These are phyloP conservation scores for Dovyalis caffra DNA, from an alignment of 345 rosid species.

Conservation along the genomic window DNA sequence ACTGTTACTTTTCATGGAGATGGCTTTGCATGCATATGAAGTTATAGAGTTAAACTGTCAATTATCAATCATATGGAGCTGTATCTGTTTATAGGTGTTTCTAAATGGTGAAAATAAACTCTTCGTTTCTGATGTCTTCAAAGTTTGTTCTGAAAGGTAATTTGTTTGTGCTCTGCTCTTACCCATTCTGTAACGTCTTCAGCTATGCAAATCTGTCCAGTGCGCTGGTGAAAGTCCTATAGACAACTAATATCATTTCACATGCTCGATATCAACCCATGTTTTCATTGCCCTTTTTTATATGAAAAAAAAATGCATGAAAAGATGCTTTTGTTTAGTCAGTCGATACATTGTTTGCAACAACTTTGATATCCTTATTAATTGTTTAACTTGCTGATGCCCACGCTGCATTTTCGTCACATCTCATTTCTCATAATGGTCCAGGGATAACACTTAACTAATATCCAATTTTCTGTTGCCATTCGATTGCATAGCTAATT, in stretches of 20 bases:
- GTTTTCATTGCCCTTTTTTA: background rate
- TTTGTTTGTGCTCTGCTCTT: background rate
- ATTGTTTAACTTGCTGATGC: background rate
- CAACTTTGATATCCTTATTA: background rate
- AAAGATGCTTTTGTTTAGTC: background rate
- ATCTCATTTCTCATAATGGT: too few relatives aligned
- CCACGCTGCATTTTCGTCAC: background rate
- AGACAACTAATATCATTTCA: background rate
- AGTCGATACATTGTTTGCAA: background rate
- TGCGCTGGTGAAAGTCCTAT: background rate
- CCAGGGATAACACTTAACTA: background rate
- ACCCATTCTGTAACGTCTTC: background rate
- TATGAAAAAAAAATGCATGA: background rate
- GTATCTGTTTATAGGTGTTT: background rate
- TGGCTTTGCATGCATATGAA: conserved; percentile 1
- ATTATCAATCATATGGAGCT: background rate
- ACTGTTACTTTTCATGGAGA: background rate
- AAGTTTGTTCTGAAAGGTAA: background rate
- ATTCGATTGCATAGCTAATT: background rate
- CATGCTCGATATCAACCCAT: background rate
- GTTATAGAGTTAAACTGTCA: background rate
- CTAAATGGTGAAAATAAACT: background rate
- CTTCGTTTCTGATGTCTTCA: background rate
- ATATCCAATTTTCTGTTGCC: background rate
- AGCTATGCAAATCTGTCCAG: background rate